Percentiles rank a stretch among this genome's conserved stretches.
These are phyloP conservation scores for Phytophthora pinifolia DNA, from an alignment of 352 stramenopile genomes.

Conservation along the genomic window DNA sequence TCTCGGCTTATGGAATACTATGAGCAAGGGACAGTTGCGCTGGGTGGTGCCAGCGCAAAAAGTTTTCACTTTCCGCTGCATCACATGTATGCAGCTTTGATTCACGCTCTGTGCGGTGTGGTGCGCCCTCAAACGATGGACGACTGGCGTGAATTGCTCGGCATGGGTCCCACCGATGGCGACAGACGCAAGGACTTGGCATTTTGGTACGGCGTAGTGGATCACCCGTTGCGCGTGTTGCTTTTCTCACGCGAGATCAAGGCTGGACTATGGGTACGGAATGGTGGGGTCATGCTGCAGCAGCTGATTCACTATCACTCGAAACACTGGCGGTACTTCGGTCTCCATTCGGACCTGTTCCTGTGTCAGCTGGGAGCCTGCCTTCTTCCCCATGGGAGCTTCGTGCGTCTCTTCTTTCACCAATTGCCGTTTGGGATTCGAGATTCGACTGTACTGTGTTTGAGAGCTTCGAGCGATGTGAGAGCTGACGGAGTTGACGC, in stretches of 20 bases:
- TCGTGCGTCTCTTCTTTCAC: slow-evolving; percentile 57
- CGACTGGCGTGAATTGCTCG: slow-evolving; percentile 56
- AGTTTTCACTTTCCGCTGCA: slow-evolving; percentile 81
- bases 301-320: slow-evolving; percentile 82
- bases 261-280: slow-evolving; percentile 72
- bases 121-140: slow-evolving; percentile 35
- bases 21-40: slow-evolving; percentile 27
- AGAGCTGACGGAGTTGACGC: not conserved
- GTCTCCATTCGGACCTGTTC: slow-evolving; percentile 75
- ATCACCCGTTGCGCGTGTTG: slow-evolving; percentile 60
- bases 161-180: slow-evolving; percentile 16
- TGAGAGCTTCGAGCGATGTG: slow-evolving; percentile 5
- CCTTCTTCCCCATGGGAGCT: slow-evolving; percentile 50
- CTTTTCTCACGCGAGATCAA: slow-evolving; percentile 76
- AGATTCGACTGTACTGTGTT: slow-evolving; percentile 26
- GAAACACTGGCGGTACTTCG: slow-evolving; percentile 80
- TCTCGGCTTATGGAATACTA: slow-evolving; percentile 42
- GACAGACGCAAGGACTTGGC: slow-evolving; percentile 30
- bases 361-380: slow-evolving; percentile 58
- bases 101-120: slow-evolving; percentile 52
- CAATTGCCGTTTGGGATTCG: slow-evolving; percentile 43
- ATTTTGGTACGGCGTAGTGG: slow-evolving; percentile 49
- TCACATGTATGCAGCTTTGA: slow-evolving; percentile 67
- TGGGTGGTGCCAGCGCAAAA: slow-evolving; percentile 39
- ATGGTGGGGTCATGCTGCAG: slow-evolving; percentile 80